Base-by-base conservation (phyloP, 345 rosid species). In the Eucalyptus victrix region DNA sequence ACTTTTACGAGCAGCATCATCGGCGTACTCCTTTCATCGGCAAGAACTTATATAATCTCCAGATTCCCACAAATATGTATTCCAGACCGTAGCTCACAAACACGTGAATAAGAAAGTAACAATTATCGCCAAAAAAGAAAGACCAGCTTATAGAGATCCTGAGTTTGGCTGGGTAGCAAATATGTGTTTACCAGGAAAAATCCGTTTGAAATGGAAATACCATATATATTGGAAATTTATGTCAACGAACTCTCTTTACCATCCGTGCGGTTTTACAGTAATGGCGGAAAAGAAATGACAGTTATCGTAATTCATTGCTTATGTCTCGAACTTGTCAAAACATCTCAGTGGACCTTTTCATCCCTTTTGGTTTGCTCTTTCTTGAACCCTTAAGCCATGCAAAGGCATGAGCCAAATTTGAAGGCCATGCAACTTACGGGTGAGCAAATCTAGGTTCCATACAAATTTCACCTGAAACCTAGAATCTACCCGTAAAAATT, bases 401-500 rank as follows among this genome's bases (percentile, higher is more conserved):
- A n/a, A 32, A 32, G 40, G 80, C 40, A n/a, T 8, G 80, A 32
- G 80, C 80, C 80, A 16, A 34, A 67, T 67, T n/a, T 16, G 40
- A 67, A 67, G 40, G 80, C 10, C 40, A n/a, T 67, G 42, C 58
- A 53, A 19, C 19, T 53, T 53, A 53, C 10, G 24, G 24, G 10
- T 3, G 58, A 19, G 58, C 9, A 53, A 53, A 53, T 53, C 58
- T 19, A 19, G 9, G 1, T 53, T 53, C 2, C 58, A 3, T 54
- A 21, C 1, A 21, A 0, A 54, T 8, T 21, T 21, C 58, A 21
- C 3, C 0, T 54, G 0, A 8, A 54, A 54, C 58, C 5, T 8
- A 54, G 2, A 54, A 23, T 9, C 28, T 54, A 54, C 28, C 60
- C 5, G 1, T 4, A 23, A 54, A 23, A 54, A 54, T 23, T 54